Conservation (phyloP, 495 filamentous ascomycete species). For the Parmelia sp. region DNA sequence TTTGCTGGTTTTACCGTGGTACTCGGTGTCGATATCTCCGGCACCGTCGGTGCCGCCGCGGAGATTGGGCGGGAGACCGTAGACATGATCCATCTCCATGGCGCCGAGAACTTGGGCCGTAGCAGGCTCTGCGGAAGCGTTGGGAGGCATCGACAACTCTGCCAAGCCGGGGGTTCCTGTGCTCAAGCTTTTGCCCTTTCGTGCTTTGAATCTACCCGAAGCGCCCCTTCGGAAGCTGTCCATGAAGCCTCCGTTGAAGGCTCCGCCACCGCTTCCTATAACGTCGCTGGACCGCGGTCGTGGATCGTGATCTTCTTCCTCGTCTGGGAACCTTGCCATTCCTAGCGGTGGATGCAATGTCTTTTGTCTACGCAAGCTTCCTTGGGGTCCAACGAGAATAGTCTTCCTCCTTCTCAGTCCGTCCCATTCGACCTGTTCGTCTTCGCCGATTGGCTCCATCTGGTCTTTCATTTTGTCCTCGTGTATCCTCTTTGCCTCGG, state of each 20-base stretch:
- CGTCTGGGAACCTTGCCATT: conserved; percentile 76
- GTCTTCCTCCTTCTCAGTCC: conserved; percentile 81
- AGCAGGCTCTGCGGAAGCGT: conserved; percentile 20
- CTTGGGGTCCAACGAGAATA: conserved; percentile 42
- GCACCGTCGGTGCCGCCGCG: conserved; percentile 6
- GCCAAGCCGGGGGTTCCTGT: conserved; percentile 28
- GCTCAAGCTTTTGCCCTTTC: conserved; percentile 17
- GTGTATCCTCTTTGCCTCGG: conserved; percentile 72
- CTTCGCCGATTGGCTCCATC: conserved; percentile 67
- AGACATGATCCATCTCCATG: conserved; percentile 32
- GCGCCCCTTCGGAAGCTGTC: conserved; percentile 51
- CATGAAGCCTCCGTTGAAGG: conserved; percentile 41
- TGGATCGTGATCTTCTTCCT: conserved; percentile 42
- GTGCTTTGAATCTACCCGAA: conserved; percentile 28
- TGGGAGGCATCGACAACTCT: conserved; percentile 33
- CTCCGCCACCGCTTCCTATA: conserved; percentile 23
- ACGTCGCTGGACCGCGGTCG: conserved; percentile 30
- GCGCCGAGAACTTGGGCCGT: conserved; percentile 10
- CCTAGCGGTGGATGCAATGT: conserved; percentile 75
- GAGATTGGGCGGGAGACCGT: conserved; percentile 25
- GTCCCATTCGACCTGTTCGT: conserved; percentile 85
- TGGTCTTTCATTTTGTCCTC: conserved; percentile 68
- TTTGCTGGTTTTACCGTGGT: conserved; percentile 5
- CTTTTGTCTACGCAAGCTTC: conserved; percentile 36
- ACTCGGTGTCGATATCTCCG: conserved; percentile 6